Evolutionary conservation across 75 land plant genomes (phyloP), one percentile per base, ranked within the genome.

Genomic region (Cryptomeria japonica): DNA sequence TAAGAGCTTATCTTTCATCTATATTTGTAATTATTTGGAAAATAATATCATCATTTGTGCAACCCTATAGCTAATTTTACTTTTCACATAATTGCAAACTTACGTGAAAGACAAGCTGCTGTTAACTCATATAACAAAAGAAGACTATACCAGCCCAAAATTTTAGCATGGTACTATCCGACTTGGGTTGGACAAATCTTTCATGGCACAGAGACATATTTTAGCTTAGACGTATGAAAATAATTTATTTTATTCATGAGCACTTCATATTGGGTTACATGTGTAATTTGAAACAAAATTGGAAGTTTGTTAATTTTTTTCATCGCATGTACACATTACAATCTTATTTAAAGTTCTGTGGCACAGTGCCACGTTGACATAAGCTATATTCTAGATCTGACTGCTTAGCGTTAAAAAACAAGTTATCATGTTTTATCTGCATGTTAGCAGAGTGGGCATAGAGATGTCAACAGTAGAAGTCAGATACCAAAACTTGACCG

Each of bases 381-480:
- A 19, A 72, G 11, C n/a, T 72, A 25, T 31, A 10, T 72, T 28
- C 32, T 72, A 31, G 32, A 25, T 9, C n/a, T 28, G 2, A 70
- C 3, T 72, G 6, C 5, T 72, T 28, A 28, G 31, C 55, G 2
- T 51, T 2, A 1, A n/a, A 10, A 72, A 28, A 25, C 12, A 72
- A 72, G 32, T 28, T 28, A 10, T 72, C 31, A 70, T 19, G 12
- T 28, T 72, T 72, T 31, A 72, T 72, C 32, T 72, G 34, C 6
- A 28, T 25, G n/a, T 72, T 19, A 85, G 83, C 82, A 95, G 96
- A 84, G 98, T 93, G 34, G 93, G 91, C 16, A 90, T 96, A 82
- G 87, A 95, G 80, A 72, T 93, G 53, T 95, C 98, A 4, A 94
- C 94, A 11, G 89, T 95, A 37, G 96, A 96, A 86, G 95, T 96